Base-by-base conservation (phyloP, 305 asterid genomes). In the Nicotiana rustica region DNA sequence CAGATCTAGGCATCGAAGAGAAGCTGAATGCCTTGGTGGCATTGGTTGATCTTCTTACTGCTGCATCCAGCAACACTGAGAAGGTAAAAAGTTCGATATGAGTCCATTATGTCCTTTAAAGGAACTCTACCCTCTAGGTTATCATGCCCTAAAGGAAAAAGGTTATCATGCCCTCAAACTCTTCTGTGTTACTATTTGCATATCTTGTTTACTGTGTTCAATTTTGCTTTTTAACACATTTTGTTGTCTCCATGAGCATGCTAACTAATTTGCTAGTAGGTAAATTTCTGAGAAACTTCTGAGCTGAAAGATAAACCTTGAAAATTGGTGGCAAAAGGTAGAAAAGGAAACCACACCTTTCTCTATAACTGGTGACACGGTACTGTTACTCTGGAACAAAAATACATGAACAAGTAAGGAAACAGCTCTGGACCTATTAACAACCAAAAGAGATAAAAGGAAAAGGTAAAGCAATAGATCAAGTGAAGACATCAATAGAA, bases 1-100 rank as follows among this genome's bases (percentile, higher is more conserved):
- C 98, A 82, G 97, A 92, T 89, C 91, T 96, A 85, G 90, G 93
- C 89, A 87, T 91, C 82, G 98, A 92, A 81, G 98, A 94, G 93
- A 96, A 93, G 90, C 92, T 96, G 88, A 89, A 82, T 84, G 92
- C 93, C 60, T 87, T 96, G 81, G 79, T 82, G 14, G 92, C 96
- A 7, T 88, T 96, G 88, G 86, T 93, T 87, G 98, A 92, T 91
- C 95, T 96, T 83, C 90, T 95, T 77, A 85, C 83, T 81, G 95
- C 92, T 82, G 98, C 97, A 85, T 89, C 93, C 85, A 91, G 97
- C 85, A 83, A 92, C 86, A 85, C 92, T 86, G 83, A 86, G 88
- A 98, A 93, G 99, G 99, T 96, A 89, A 85, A 56, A 86, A 65
- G n/a, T 85, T 84, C 75, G 18, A 71, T 19, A 31, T 35, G 80